Percentiles rank a stretch among this genome's conserved stretches.
phyloP scores from a whole-genome alignment of 805 yeast genomes.

The Lipomyces anomalus region DNA sequence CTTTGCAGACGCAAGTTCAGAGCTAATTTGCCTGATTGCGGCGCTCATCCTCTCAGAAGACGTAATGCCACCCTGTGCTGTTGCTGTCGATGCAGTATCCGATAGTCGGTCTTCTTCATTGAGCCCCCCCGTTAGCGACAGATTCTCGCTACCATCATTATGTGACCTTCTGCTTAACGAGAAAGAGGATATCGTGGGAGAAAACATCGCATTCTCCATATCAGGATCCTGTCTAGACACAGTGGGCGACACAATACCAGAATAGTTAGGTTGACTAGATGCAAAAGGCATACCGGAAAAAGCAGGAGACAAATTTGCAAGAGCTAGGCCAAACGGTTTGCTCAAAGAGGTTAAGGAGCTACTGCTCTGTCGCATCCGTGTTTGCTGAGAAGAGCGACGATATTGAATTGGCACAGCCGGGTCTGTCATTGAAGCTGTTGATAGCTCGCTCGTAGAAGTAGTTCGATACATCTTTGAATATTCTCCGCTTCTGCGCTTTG shows the following conservation, averaged over 20 bases:
- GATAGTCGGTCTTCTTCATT: background rate
- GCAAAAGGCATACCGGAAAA: background rate
- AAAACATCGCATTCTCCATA: background rate
- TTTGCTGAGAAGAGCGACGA: background rate
- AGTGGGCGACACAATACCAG: background rate
- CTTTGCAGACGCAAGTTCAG: constrained; percentile 59
- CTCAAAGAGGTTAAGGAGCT: background rate
- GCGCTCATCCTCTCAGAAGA: constrained; percentile 65
- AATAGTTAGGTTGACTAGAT: background rate
- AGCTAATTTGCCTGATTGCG: constrained; percentile 71
- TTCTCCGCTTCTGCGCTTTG: background rate
- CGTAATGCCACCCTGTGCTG: constrained; percentile 46
- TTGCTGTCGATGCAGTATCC: constrained; percentile 14
- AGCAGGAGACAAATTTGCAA: background rate
- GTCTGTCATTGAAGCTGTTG: background rate
- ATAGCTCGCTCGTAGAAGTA: background rate
- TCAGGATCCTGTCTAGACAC: background rate
- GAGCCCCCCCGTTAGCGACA: background rate
- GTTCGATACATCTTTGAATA: background rate
- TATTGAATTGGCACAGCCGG: background rate
- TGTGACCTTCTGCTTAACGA: background rate
- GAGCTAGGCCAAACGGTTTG: too few species aligned
- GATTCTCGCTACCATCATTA: background rate
- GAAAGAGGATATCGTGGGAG: too few species aligned
- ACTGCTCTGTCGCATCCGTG: background rate